phyloP scores from a whole-genome alignment of 768 basidiomycete species.

The Mycena latifolia region DNA sequence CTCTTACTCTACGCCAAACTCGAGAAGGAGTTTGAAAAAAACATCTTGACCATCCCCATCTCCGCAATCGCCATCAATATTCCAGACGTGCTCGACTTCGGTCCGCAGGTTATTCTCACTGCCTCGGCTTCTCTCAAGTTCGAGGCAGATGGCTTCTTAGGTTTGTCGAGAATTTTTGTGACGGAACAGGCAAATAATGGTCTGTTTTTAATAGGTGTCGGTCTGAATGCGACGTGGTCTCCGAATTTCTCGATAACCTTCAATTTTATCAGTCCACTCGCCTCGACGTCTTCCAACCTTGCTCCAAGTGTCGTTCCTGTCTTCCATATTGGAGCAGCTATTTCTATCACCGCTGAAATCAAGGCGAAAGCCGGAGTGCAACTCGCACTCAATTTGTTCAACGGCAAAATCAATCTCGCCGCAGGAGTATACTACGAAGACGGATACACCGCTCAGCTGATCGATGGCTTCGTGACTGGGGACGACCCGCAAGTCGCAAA shows the following conservation, averaged over 20 bases:
- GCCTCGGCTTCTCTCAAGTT: background rate
- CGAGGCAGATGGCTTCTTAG: background rate
- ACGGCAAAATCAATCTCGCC: background rate
- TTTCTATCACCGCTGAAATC: background rate
- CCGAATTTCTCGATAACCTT: background rate
- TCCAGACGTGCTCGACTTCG: background rate
- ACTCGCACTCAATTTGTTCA: background rate
- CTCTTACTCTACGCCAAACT: background rate
- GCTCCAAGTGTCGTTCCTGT: background rate
- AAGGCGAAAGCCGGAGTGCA: background rate
- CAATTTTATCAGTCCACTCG: background rate
- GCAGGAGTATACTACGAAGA: slow-evolving; percentile 1
- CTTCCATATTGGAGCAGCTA: background rate
- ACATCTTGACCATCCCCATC: background rate
- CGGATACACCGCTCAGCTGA: background rate
- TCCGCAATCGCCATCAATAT: background rate
- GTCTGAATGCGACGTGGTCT: background rate
- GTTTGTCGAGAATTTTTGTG: background rate
- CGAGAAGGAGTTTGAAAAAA: background rate
- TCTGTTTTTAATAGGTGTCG: background rate
- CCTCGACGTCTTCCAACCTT: slow-evolving; percentile 1
- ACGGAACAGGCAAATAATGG: background rate
- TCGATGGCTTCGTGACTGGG: background rate
- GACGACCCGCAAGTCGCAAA: background rate
- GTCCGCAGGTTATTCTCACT: background rate